Percentiles rank a stretch among this genome's conserved stretches.
Evolutionary conservation across 2,329 filamentous ascomycete genomes (phyloP).

Genomic region (Aspergillus awamori): DNA sequence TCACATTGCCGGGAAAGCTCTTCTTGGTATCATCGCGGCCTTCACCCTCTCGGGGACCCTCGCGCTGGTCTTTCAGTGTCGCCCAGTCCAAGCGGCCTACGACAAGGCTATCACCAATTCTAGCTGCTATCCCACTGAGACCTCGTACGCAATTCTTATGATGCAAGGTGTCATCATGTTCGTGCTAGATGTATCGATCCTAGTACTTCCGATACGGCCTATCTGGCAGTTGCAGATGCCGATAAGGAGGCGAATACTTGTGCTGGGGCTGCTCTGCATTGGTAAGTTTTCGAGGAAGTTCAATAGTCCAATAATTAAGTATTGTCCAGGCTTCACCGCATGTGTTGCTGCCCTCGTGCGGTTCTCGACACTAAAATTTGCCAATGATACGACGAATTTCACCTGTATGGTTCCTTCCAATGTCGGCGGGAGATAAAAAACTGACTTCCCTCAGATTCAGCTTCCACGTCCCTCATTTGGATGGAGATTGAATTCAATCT

Average conservation of each 20-base stretch:
- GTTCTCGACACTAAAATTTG: constrained; percentile 5
- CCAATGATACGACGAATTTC: constrained; percentile 9
- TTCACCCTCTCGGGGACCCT: constrained; percentile 15
- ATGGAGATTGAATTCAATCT: constrained; percentile 17
- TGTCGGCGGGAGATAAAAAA: no score
- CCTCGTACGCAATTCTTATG: constrained; percentile 6
- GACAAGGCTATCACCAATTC: constrained; percentile 4
- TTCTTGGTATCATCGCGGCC: constrained; percentile 5
- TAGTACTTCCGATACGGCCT: constrained; percentile 6
- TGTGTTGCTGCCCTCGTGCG: constrained; percentile 14
- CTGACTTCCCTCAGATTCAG: background rate
- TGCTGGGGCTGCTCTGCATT: constrained; percentile 8
- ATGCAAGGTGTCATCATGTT: constrained; percentile 12
- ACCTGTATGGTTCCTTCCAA: constrained; percentile 1
- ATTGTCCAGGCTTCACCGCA: constrained; percentile 2
- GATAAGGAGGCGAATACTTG: constrained; percentile 4
- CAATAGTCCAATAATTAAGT: background rate
- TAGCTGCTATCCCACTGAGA: constrained; percentile 5
- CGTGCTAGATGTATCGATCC: constrained; percentile 8
- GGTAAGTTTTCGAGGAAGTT: background rate
- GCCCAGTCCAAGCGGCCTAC: constrained; percentile 5
- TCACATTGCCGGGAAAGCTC: background rate
- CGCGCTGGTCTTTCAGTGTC: constrained; percentile 13
- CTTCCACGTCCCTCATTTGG: constrained; percentile 13
- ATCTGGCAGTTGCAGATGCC: constrained; percentile 16